Evolutionary conservation across 2,329 filamentous ascomycete genomes (phyloP).

Genomic region (Rutstroemia sydowiana): DNA sequence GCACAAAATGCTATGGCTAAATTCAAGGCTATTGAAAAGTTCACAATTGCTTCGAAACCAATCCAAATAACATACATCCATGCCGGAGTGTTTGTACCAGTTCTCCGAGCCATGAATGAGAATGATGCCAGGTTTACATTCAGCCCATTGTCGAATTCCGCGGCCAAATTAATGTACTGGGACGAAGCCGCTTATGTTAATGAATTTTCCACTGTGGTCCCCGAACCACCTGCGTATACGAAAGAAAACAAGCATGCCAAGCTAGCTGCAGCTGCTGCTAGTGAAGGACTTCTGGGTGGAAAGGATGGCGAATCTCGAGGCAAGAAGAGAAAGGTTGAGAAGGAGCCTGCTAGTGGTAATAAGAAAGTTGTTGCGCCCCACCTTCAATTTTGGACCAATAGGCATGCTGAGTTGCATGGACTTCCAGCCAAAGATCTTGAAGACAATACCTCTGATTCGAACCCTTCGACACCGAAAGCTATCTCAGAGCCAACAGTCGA

Average conservation of each 20-base stretch:
- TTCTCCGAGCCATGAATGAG: constrained; percentile 49
- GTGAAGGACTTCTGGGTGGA: constrained; percentile 30
- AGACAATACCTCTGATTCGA: constrained; percentile 22
- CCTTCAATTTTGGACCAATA: constrained; percentile 64
- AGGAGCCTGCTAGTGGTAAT: constrained; percentile 24
- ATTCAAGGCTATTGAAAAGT: constrained; percentile 63
- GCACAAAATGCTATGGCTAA: constrained; percentile 67
- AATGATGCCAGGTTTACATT: constrained; percentile 60
- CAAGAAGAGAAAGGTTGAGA: constrained; percentile 52
- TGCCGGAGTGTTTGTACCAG: constrained; percentile 75
- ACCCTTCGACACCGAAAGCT: constrained; percentile 10
- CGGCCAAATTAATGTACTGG: constrained; percentile 66
- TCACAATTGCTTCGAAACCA: constrained; percentile 68
- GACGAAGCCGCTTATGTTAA: constrained; percentile 66
- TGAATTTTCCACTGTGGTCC: constrained; percentile 49
- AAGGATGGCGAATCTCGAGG: constrained; percentile 30
- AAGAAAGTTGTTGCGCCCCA: constrained; percentile 51
- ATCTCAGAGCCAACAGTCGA: constrained; percentile 20
- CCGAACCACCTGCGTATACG: constrained; percentile 29
- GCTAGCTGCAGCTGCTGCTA: constrained; percentile 31
- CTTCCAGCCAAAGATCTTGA: constrained; percentile 35
- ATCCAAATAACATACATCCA: constrained; percentile 71
- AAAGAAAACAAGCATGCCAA: constrained; percentile 30
- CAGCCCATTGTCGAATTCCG: constrained; percentile 59
- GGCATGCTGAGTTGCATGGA: constrained; percentile 60